phyloP scores from a whole-genome alignment of 1,139 yeast genomes.

The Schizosaccharomyces versatilis region DNA sequence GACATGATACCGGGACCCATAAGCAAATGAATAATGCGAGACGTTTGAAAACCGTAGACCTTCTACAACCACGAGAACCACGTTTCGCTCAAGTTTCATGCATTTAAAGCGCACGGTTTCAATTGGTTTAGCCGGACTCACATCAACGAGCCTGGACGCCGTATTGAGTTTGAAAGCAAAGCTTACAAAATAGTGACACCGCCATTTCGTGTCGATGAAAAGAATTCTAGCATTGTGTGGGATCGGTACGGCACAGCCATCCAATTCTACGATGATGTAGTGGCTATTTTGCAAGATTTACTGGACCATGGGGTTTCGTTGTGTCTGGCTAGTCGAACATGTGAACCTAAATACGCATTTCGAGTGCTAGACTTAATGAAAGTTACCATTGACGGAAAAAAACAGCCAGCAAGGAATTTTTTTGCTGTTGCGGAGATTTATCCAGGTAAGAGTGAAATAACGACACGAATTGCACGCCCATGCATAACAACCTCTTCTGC shows the following conservation, averaged over 20 bases:
- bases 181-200: not conserved
- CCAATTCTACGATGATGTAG: conserved; percentile 39
- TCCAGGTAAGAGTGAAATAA: conserved; percentile 11
- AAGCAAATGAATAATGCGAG: not conserved
- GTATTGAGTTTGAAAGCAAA: not conserved
- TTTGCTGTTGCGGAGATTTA: conserved; percentile 22
- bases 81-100: too few species aligned
- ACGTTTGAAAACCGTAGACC: too few species aligned
- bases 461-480: too few species aligned
- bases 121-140: too few species aligned
- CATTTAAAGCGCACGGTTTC: too few species aligned
- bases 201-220: not conserved
- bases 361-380: conserved; percentile 30
- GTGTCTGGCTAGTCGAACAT: conserved; percentile 49
- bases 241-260: conserved; percentile 29
- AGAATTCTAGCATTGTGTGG: conserved; percentile 8
- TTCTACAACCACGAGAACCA: too few species aligned
- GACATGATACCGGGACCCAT: not conserved
- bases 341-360: conserved; percentile 35
- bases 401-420: conserved; percentile 17
- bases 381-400: conserved; percentile 19
- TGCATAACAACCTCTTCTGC: too few species aligned
- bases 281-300: conserved; percentile 29
- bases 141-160: too few species aligned
- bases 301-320: conserved; percentile 22